phyloP scores from a whole-genome alignment of 192 early-diverging fungal species.

The Podila minutissima region DNA sequence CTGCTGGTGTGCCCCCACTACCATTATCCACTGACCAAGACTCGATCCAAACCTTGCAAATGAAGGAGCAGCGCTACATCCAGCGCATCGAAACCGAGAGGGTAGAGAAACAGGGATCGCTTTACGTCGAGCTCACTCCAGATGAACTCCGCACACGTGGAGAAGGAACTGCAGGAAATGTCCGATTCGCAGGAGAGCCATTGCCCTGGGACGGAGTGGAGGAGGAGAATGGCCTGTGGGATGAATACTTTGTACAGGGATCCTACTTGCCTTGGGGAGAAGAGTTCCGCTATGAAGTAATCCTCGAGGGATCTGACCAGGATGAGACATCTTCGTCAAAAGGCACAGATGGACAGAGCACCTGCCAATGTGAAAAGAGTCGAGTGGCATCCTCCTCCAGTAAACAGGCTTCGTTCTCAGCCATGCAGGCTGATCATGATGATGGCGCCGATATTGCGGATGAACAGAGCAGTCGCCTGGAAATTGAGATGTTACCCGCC shows the following conservation, averaged over 20 bases:
- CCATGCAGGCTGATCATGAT: constrained; percentile 3
- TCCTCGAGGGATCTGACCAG: neutral
- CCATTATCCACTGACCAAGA: neutral
- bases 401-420: neutral
- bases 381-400: neutral
- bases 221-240: neutral
- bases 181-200: constrained; percentile 22
- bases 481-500: neutral
- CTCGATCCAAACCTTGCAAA: neutral
- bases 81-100: constrained; percentile 14
- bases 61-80: constrained; percentile 19
- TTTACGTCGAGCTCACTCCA: constrained; percentile 36
- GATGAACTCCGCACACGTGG: neutral
- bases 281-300: constrained; percentile 14
- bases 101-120: constrained; percentile 2
- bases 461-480: neutral
- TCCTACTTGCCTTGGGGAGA: constrained; percentile 19
- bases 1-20: constrained; percentile 26
- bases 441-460: constrained; percentile 8
- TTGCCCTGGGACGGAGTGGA: constrained; percentile 35
- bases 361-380: neutral
- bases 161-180: neutral
- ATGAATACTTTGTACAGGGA: neutral
- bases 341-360: neutral
- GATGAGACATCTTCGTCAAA: neutral